These are phyloP conservation scores for Citropsis articulata DNA, from an alignment of 345 rosid species.

Conservation along the genomic window DNA sequence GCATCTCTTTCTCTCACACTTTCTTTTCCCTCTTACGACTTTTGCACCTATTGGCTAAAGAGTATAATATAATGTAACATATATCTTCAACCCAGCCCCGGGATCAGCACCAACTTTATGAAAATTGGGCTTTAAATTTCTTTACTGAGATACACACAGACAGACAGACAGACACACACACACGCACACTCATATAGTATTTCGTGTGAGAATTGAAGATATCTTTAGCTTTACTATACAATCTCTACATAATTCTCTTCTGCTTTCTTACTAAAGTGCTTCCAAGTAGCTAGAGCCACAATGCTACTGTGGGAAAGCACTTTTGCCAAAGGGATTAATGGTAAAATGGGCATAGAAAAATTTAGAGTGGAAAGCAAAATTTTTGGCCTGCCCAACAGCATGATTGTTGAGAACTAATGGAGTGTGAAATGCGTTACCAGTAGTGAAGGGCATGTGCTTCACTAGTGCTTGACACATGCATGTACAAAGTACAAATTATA, in stretches of 20 bases:
- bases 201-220: conserved; percentile 25
- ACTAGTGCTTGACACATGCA: conserved; percentile 8
- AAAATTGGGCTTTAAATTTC: conserved; percentile 11
- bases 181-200: not conserved
- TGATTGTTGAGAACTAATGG: not conserved
- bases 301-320: conserved; percentile 10
- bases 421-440: not conserved
- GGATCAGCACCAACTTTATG: conserved; percentile 15
- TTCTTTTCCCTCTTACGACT: conserved; percentile 11
- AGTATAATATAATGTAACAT: not conserved
- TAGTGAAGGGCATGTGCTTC: conserved; percentile 10
- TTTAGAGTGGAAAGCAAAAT: not conserved
- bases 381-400: conserved; percentile 15
- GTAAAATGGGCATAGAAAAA: not conserved
- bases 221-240: conserved; percentile 9
- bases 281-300: conserved; percentile 1
- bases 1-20: conserved; percentile 12
- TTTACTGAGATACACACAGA: conserved; percentile 8
- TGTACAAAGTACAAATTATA: not conserved
- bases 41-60: conserved; percentile 12
- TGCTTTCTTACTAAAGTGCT: conserved; percentile 11
- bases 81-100: conserved; percentile 1
- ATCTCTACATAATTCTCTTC: conserved; percentile 11
- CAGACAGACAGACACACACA: no score
- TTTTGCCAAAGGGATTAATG: conserved; percentile 8